Evolutionary conservation across 2,329 filamentous ascomycete species (phyloP).

Genomic region (Colletotrichum melonis): DNA sequence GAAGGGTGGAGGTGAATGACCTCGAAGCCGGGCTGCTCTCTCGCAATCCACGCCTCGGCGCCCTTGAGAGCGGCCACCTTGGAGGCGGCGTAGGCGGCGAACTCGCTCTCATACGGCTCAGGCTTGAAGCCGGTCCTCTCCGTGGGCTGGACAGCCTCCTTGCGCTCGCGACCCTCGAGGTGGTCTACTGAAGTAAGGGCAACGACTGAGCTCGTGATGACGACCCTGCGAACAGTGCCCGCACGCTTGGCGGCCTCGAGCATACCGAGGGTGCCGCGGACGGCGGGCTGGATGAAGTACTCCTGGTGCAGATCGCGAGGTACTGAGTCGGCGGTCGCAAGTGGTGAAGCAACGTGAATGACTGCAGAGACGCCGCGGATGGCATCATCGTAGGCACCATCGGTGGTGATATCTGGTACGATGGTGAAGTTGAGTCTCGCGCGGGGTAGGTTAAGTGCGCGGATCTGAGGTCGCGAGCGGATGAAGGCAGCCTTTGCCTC

Average conservation of each 20-base stretch:
- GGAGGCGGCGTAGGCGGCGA: slow-evolving; percentile 49
- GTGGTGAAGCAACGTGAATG: slow-evolving; percentile 46
- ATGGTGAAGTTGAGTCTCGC: slow-evolving; percentile 43
- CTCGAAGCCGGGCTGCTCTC: slow-evolving; percentile 47
- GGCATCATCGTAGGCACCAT: slow-evolving; percentile 55
- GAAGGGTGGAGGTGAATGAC: slow-evolving; percentile 50
- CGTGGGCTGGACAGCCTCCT: neutral
- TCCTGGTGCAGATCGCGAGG: slow-evolving; percentile 63
- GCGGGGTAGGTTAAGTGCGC: slow-evolving; percentile 30
- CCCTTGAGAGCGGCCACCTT: slow-evolving; percentile 48
- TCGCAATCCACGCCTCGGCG: slow-evolving; percentile 46
- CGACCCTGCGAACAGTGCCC: slow-evolving; percentile 51
- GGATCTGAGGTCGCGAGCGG: slow-evolving; percentile 31
- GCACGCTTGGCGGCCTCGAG: slow-evolving; percentile 58
- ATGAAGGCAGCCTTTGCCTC: slow-evolving; percentile 35
- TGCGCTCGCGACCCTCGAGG: slow-evolving; percentile 24
- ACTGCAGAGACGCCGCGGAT: slow-evolving; percentile 52
- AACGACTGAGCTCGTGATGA: slow-evolving; percentile 64
- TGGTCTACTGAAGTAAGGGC: slow-evolving; percentile 37
- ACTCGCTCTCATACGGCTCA: slow-evolving; percentile 38
- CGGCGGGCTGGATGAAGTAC: slow-evolving; percentile 66
- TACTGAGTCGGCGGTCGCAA: slow-evolving; percentile 62
- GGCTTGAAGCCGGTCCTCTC: slow-evolving; percentile 25
- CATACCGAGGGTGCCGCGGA: slow-evolving; percentile 63
- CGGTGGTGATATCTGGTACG: slow-evolving; percentile 50